Evolutionary conservation across 257 asterid genomes (phyloP).

Genomic region (Rubia yunnanensis): DNA sequence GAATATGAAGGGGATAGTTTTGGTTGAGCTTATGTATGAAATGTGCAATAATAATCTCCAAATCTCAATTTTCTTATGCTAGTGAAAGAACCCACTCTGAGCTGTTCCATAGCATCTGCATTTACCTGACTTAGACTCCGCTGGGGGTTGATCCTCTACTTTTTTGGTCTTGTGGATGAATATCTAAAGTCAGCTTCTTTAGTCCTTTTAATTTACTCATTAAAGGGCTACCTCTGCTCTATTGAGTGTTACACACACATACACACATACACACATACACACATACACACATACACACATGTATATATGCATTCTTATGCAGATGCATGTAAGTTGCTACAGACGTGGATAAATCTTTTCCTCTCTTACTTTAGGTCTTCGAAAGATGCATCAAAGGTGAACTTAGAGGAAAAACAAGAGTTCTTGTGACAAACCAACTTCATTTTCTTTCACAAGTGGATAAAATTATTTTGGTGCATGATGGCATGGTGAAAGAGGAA

Average conservation of each 20-base stretch:
- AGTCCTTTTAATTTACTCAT: background rate
- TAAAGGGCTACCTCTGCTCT: too few relatives aligned
- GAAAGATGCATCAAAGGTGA: constrained; percentile 87
- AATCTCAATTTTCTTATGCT: background rate
- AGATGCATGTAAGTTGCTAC: background rate
- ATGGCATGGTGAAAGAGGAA: constrained; percentile 91
- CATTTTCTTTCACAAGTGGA: constrained; percentile 95
- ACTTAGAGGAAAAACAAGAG: constrained; percentile 80
- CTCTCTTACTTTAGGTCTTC: constrained; percentile 47
- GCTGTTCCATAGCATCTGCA: background rate
- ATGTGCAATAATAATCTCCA: background rate
- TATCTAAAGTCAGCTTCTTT: background rate
- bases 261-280: too few relatives aligned
- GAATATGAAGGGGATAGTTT: too few relatives aligned
- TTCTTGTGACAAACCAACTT: constrained; percentile 90
- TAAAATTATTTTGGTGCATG: constrained; percentile 84
- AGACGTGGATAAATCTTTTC: background rate
- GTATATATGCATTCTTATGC: background rate
- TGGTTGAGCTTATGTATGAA: too few relatives aligned
- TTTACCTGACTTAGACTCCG: background rate
- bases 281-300: too few relatives aligned
- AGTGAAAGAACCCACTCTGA: background rate
- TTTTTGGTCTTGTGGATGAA: background rate
- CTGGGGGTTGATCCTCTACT: background rate
- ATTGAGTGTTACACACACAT: too few relatives aligned